Base-by-base conservation (phyloP, 2,329 filamentous ascomycete species). In the Penicillium sp. region DNA sequence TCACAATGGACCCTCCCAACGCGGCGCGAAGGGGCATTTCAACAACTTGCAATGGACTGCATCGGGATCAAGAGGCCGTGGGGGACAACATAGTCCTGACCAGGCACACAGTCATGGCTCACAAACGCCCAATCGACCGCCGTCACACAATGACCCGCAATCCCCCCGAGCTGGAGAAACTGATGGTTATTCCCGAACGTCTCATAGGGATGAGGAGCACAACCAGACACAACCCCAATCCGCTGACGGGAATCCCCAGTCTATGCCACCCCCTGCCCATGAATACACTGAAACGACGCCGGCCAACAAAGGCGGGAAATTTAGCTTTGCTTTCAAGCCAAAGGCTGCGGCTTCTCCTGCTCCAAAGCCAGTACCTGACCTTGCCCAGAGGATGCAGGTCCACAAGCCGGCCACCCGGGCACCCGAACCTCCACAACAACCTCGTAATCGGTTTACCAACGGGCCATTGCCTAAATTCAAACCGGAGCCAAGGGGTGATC, bases 311-410 rank as follows among this genome's bases (percentile, higher is more conserved):
- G 72, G 73, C 3, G 81, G 82, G 39, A 93, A 91, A 69, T 94
- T 96, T 63, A 94, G 88, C 66, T 97, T 97, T 67, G 88, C 89
- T 1, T 88, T 97, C 69, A 96, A 96, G 66, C 79, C 83, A 49
- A 91, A 85, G 64, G 80, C 82, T 21, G 75, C 77, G 3, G 75
- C 83, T 19, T 71, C 73, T 24, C 73, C 77, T 53, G 73, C 75
- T 50, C 71, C 72, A 41, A 77, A 77, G 54, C 69, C 73, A 26
- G 76, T 78, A 37, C 63, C 72, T 35, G 77, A 77, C 52, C 58
- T 79, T 45, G 70, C 72, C 13, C 70, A 67, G 59, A 72, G 67
- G 57, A 74, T 72, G 75, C 73, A 68, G 46, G 56, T 62, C 37
- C 63, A 65, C 59, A 75, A 66, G 59, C 61, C 69, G 9, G 64